Percentiles rank a stretch among this genome's conserved stretches.
Conservation (phyloP, 768 basidiomycete genomes). For the Cystofilobasidium capitatum region DNA sequence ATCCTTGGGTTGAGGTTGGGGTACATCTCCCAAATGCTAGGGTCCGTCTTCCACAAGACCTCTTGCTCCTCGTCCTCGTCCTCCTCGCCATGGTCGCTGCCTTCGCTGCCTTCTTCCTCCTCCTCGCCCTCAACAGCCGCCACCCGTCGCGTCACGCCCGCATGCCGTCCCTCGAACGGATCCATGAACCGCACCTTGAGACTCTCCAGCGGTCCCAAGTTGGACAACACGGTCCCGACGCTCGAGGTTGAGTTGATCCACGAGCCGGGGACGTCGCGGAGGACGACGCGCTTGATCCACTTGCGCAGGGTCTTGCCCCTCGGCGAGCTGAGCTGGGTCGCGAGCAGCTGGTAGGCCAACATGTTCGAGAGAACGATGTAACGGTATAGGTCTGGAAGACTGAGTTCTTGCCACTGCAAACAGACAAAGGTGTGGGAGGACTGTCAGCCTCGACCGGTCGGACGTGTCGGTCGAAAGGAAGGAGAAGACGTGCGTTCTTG, state of each 20-base stretch:
- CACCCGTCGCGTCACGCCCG: neutral
- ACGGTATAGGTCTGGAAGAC: conserved; percentile 9
- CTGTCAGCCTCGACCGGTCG: too few species aligned
- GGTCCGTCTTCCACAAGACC: neutral
- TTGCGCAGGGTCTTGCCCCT: neutral
- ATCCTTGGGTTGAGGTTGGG: conserved; percentile 15
- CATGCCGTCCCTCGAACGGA: neutral
- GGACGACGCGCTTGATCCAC: conserved; percentile 19
- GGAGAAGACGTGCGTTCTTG: neutral
- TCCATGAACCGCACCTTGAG: conserved; percentile 16
- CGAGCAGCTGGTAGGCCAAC: neutral
- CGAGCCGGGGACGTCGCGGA: neutral
- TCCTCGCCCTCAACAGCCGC: neutral
- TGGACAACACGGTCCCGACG: neutral
- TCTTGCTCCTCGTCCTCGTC: neutral
- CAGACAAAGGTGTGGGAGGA: neutral
- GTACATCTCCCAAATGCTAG: conserved; percentile 8
- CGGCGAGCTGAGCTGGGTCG: neutral
- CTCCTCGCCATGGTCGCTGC: neutral
- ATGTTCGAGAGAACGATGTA: conserved; percentile 1
- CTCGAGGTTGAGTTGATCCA: neutral
- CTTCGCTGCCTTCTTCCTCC: neutral
- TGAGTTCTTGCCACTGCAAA: conserved; percentile 10
- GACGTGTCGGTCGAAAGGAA: too few species aligned
- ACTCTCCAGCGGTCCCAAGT: conserved; percentile 10